Conservation (phyloP, 2,329 filamentous ascomycete genomes). For the Cladosporium austrohemisphaericum region DNA sequence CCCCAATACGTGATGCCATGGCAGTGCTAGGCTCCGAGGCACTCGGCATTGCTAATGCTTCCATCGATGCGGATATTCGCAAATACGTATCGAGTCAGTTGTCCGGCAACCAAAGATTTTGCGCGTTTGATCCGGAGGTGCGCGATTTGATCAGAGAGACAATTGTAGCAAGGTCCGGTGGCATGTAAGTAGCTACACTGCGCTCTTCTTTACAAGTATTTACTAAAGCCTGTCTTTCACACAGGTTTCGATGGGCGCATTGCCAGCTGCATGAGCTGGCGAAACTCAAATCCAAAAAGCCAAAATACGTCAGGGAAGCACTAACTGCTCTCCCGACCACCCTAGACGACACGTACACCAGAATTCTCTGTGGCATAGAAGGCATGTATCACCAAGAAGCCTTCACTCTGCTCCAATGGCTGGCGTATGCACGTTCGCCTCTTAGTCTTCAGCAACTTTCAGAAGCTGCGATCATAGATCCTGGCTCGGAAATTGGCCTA, state of each 20-base stretch:
- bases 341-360: constrained; percentile 28
- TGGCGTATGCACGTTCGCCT: constrained; percentile 22
- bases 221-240: too few relatives aligned
- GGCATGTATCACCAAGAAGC: constrained; percentile 15
- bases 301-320: constrained; percentile 16
- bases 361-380: constrained; percentile 22
- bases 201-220: too few relatives aligned
- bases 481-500: constrained; percentile 13
- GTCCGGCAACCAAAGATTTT: constrained; percentile 17
- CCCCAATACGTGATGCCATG: constrained; percentile 21
- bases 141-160: constrained; percentile 21
- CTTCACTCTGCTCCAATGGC: constrained; percentile 20
- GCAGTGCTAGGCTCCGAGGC: constrained; percentile 7
- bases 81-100: constrained; percentile 19
- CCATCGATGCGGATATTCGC: constrained; percentile 20
- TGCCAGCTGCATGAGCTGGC: constrained; percentile 27
- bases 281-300: constrained; percentile 20
- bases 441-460: constrained; percentile 20
- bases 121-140: constrained; percentile 14
- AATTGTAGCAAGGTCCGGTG: constrained; percentile 22
- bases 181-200: too few relatives aligned
- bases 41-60: constrained; percentile 11
- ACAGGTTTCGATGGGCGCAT: constrained; percentile 29
- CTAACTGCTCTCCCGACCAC: constrained; percentile 22
- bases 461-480: constrained; percentile 22